These are phyloP conservation scores for Magnolia sinica DNA, from an alignment of 164 flowering plant genomes.

Conservation along the genomic window DNA sequence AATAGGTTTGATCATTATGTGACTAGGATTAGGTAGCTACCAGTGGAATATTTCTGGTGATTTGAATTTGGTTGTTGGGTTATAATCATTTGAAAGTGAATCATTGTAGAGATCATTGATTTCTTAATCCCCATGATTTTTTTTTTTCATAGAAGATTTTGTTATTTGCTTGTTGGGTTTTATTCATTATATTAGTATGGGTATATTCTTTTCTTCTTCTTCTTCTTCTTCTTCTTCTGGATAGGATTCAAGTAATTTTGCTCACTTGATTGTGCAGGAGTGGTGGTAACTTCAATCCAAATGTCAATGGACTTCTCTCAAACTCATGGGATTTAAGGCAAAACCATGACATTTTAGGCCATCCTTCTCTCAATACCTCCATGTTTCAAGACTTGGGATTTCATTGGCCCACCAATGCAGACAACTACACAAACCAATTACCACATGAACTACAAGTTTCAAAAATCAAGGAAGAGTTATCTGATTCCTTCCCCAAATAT, in stretches of 20 bases:
- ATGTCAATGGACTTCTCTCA: constrained; percentile 14
- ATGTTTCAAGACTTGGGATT: constrained; percentile 44
- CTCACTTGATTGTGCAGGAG: constrained; percentile 15
- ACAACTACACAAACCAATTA: constrained; percentile 23
- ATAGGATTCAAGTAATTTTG: not conserved
- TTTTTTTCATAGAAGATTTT: not conserved
- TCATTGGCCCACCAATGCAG: constrained; percentile 31
- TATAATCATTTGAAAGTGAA: not conserved
- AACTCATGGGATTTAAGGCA: constrained; percentile 27
- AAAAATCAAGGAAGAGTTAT: constrained; percentile 41
- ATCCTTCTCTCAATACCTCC: constrained; percentile 28
- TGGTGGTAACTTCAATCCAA: constrained; percentile 18
- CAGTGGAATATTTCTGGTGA: not conserved
- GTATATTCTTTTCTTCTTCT: too few relatives aligned
- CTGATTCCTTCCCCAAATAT: constrained; percentile 33
- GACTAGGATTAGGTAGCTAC: not conserved
- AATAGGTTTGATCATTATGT: not conserved
- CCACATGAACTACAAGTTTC: constrained; percentile 29
- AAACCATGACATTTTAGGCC: constrained; percentile 17
- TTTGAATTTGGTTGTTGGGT: not conserved
- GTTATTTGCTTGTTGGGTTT: not conserved
- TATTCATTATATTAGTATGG: not conserved
- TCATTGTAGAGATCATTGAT: not conserved
- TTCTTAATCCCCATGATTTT: not conserved
- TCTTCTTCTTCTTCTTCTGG: too few relatives aligned